Evolutionary conservation across 768 basidiomycete genomes (phyloP).

Genomic region (Lentinus brumalis): DNA sequence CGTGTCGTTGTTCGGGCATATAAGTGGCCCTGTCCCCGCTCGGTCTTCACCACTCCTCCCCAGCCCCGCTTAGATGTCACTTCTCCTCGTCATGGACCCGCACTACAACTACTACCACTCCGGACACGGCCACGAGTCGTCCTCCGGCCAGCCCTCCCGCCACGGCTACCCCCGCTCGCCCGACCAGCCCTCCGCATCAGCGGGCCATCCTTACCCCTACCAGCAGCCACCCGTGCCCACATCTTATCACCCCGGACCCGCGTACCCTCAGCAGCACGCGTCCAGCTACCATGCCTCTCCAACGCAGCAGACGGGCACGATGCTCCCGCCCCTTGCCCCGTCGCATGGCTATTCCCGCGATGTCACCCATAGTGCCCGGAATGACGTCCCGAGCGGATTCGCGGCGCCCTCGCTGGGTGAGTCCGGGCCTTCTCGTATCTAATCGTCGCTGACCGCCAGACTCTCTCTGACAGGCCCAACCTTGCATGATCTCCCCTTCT

Average conservation of each 20-base stretch:
- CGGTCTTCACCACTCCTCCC: slow-evolving; percentile 3
- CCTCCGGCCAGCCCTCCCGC: slow-evolving; percentile 12
- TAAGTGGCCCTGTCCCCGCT: slow-evolving; percentile 12
- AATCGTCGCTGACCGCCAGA: neutral
- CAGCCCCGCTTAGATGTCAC: slow-evolving; percentile 6
- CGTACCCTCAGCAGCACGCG: slow-evolving; percentile 2
- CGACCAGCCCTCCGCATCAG: slow-evolving; percentile 1
- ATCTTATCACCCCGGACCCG: neutral
- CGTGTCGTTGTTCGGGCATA: slow-evolving; percentile 13
- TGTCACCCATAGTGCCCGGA: slow-evolving; percentile 5
- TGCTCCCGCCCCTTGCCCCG: slow-evolving; percentile 10
- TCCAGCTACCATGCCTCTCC: slow-evolving; percentile 11
- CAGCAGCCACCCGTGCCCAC: neutral
- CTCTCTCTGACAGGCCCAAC: slow-evolving; percentile 14
- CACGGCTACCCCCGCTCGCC: slow-evolving; percentile 11
- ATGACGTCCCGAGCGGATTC: slow-evolving; percentile 10
- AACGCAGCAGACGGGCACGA: slow-evolving; percentile 9
- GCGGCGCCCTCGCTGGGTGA: slow-evolving; percentile 13
- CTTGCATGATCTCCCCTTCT: slow-evolving; percentile 20
- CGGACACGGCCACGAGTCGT: slow-evolving; percentile 2
- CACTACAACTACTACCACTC: slow-evolving; percentile 17
- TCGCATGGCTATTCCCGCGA: slow-evolving; percentile 12
- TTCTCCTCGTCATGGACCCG: slow-evolving; percentile 14
- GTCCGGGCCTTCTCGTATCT: neutral
- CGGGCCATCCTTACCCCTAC: slow-evolving; percentile 5